Evolutionary conservation across 768 basidiomycete genomes (phyloP), one percentile per base, ranked within the genome.

Genomic region (Heimioporus sp.): DNA sequence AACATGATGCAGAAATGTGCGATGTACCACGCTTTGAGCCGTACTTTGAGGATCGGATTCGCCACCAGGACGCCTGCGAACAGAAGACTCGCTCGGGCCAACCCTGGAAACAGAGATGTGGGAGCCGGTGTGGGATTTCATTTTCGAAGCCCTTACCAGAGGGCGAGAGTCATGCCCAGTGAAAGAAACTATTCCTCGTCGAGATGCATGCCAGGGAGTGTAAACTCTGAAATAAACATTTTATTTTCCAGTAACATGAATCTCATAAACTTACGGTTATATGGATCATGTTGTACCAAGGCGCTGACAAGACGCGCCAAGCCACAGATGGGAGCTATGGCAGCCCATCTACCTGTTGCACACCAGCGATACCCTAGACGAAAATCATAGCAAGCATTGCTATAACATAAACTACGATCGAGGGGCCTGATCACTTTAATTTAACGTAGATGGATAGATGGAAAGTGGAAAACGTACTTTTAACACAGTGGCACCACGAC

Each of bases 71-170:
- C 32, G 15, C 66, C 40, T 2, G 65, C 64, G 38, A 46, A 62
- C 6, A 66, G 37, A 13, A 66, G 64, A 34, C 67, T 68, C 48
- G 66, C 57, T 5, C 65, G 52, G 16, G 65, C 46, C 13, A 59
- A 61, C 65, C 65, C 68, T 12, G 20, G 40, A 5, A 45, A 12
- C 39, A 49, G 19, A 28, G 28, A 15, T 28, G 30, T 46, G 15
- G 5, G 32, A 38, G 20, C 24, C 34, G 38, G 17, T 8, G 35
- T 28, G 15, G 37, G 30, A 5, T 13, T 5, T 2, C 9, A 16
- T 30, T 24, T 21, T 30, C 30, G 10, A 5, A 11, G n/a, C 39
- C 64, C n/a, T 59, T 41, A 66, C 65, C 65, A 66, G 37, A 62
- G 19, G 10, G 55, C 15, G 11, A 28, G 52, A 16, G 59, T 65